Percentiles rank a stretch among this genome's conserved stretches.
Conservation (phyloP, 768 basidiomycete genomes). For the Psilocybe cubensis region DNA sequence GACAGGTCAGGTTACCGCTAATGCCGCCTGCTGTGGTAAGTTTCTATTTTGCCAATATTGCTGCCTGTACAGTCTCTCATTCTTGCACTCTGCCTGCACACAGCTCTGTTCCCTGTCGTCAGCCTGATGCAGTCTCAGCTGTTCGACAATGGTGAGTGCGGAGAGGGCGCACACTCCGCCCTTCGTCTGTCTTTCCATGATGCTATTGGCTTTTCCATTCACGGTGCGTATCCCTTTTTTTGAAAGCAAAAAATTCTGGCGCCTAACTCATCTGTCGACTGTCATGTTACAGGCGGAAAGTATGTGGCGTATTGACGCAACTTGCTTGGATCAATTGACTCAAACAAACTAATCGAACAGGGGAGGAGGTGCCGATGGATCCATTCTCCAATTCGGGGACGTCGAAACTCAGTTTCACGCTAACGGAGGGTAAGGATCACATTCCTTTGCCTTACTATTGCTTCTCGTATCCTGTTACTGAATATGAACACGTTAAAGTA, state of each 20-base stretch:
- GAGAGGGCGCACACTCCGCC: slow-evolving; percentile 31
- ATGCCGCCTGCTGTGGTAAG: not conserved
- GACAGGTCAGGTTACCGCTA: not conserved
- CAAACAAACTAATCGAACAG: not conserved
- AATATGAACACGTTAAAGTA: no score
- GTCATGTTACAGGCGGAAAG: slow-evolving; percentile 13
- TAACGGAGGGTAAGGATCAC: slow-evolving; percentile 20
- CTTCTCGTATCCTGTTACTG: no score
- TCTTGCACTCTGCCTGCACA: no score
- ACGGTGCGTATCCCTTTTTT: slow-evolving; percentile 17
- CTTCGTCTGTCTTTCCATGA: slow-evolving; percentile 27
- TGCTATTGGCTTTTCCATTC: slow-evolving; percentile 23
- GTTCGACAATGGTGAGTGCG: slow-evolving; percentile 37
- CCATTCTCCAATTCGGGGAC: slow-evolving; percentile 27
- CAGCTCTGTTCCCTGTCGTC: slow-evolving; percentile 1
- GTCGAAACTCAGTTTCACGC: slow-evolving; percentile 26
- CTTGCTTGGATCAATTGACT: not conserved
- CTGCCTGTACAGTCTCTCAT: not conserved
- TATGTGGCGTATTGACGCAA: no score
- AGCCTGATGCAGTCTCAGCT: slow-evolving; percentile 35
- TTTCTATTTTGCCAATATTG: not conserved
- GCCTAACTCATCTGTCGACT: not conserved
- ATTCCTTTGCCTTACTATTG: no score
- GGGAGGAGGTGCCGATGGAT: slow-evolving; percentile 31
- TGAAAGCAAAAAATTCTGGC: not conserved